phyloP scores from a whole-genome alignment of 2,329 filamentous ascomycete genomes.

The Mycosphaerelloides madeirae region DNA sequence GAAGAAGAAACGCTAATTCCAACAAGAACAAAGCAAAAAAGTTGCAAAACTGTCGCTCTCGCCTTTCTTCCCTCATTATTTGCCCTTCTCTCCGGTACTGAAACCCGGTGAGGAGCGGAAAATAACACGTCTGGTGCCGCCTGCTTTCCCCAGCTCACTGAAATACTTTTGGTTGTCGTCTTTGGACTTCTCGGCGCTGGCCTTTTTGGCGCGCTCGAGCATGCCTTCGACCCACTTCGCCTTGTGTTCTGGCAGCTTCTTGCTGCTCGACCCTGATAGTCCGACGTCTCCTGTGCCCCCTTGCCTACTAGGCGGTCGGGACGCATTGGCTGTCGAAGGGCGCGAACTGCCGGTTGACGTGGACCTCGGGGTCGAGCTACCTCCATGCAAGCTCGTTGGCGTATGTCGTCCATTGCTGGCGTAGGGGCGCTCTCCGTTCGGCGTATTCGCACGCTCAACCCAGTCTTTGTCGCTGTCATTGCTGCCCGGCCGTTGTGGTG shows the following conservation, averaged over 20 bases:
- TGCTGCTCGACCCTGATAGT: constrained; percentile 18
- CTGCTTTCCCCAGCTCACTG: constrained; percentile 66
- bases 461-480: constrained; percentile 14
- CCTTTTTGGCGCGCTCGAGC: constrained; percentile 71
- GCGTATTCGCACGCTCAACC: constrained; percentile 1
- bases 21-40: not conserved
- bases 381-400: constrained; percentile 1
- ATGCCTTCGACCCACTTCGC: constrained; percentile 78
- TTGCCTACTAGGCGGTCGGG: constrained; percentile 21
- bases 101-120: constrained; percentile 33
- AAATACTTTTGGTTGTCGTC: constrained; percentile 44
- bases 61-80: not conserved
- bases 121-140: constrained; percentile 68
- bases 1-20: too few relatives aligned
- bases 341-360: constrained; percentile 19
- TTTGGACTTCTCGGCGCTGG: constrained; percentile 47
- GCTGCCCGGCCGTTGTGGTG: constrained; percentile 12
- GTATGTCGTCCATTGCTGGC: constrained; percentile 6
- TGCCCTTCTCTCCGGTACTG: not conserved
- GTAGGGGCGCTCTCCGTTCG: not conserved
- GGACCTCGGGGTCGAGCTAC: constrained; percentile 13
- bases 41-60: not conserved
- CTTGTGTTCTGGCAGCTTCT: constrained; percentile 56
- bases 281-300: constrained; percentile 11
- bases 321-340: constrained; percentile 23